Percentiles rank a stretch among this genome's conserved stretches.
Conservation (phyloP, 768 basidiomycete genomes). For the Collybia sordida region DNA sequence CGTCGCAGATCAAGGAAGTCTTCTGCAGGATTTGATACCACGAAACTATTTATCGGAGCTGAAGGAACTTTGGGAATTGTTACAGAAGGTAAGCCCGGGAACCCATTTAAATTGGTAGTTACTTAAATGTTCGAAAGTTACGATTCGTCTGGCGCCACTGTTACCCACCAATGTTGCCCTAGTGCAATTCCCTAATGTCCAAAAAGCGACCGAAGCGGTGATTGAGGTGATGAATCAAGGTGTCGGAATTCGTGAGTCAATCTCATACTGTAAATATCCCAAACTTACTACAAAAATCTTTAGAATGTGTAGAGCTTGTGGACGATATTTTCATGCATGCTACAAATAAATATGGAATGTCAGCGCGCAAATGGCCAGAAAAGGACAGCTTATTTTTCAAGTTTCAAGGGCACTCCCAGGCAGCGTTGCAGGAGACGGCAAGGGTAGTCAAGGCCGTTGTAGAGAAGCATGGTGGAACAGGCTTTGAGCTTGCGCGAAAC, state of each 20-base stretch:
- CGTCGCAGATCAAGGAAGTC: slow-evolving; percentile 77
- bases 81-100: slow-evolving; percentile 61
- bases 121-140: slow-evolving; percentile 42
- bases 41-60: slow-evolving; percentile 86
- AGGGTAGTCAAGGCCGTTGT: slow-evolving; percentile 56
- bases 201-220: slow-evolving; percentile 72
- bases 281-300: neutral
- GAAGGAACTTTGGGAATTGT: slow-evolving; percentile 82
- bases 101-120: neutral
- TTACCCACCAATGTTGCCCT: slow-evolving; percentile 83
- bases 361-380: slow-evolving; percentile 55
- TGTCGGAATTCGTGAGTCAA: slow-evolving; percentile 68
- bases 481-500: slow-evolving; percentile 62
- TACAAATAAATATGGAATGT: slow-evolving; percentile 55
- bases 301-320: slow-evolving; percentile 84
- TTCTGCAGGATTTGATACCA: slow-evolving; percentile 83
- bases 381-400: slow-evolving; percentile 84
- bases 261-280: neutral
- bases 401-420: slow-evolving; percentile 69
- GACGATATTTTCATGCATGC: slow-evolving; percentile 71
- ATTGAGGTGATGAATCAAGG: slow-evolving; percentile 71
- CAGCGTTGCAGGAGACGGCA: slow-evolving; percentile 60
- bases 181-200: slow-evolving; percentile 77
- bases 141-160: slow-evolving; percentile 77
- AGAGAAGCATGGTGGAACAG: slow-evolving; percentile 63